Evolutionary conservation across 441 rosid species (phyloP), one percentile per base, ranked within the genome.

Genomic region (Adansonia rubrostipa): DNA sequence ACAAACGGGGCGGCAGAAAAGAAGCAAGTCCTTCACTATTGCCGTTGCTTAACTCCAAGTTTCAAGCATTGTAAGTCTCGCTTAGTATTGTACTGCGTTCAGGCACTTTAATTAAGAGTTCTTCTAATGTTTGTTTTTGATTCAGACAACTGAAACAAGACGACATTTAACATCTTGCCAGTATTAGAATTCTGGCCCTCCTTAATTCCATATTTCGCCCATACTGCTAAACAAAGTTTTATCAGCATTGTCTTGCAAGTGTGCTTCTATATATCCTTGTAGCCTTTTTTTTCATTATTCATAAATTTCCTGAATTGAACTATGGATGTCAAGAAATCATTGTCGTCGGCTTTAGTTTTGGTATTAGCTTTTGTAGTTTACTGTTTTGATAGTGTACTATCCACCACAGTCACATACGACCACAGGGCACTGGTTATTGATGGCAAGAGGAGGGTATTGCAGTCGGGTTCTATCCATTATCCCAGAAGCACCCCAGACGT

Each of bases 391-490:
- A 77, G 44, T 60, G 88, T 76, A 53, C 53, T 62, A 42, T 77
- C 82, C 80, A 45, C 70, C 33, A 81, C 77, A 1, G 92, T 91
- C 66, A 85, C 87, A 15, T 91, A 89, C 81, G 95, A 89, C 77
- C 87, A 88, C 19, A 86, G 82, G 78, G 91, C 91, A 3, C 77
- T 89, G 47, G 84, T 89, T 48, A 89, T 91, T 80, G 87, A 87
- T 84, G 95, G 95, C 53, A 83, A 89, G 82, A 85, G 93, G 75
- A 75, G 92, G 79, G 83, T 89, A 74, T 78, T 91, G 91, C 93
- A 80, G 75, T 91, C 95, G 0, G 92, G 93, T 65, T 89, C 93
- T 11, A 80, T 91, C 47, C 93, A 89, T 80, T 89, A 89, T 79
- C 93, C 93, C 3, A 80, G 95, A 71, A 81, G 80, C 80, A 84